Conservation (phyloP, 73 alveolate genomes). For the Paramecium bursaria region DNA sequence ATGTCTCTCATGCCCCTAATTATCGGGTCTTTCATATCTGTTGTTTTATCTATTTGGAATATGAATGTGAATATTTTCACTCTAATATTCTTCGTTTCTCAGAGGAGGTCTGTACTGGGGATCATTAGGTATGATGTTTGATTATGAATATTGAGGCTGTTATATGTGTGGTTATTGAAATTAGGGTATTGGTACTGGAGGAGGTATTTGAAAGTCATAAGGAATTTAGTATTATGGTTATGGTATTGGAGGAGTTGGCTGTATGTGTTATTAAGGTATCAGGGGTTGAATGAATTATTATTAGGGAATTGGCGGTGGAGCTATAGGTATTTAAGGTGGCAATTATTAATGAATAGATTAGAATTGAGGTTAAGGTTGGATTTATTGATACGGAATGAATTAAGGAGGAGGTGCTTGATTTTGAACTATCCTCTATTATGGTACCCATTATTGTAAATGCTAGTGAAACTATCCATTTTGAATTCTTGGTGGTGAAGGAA, state of each 20-base stretch:
- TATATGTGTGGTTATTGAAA: background rate
- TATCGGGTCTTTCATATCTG: no score
- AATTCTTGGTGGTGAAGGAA: background rate
- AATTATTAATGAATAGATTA: no score
- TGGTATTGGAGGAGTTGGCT: background rate
- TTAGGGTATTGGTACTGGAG: background rate
- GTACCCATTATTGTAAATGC: no score
- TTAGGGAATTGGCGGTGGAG: constrained; percentile 47
- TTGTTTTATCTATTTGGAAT: no score
- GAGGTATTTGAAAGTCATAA: background rate
- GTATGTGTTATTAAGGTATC: background rate
- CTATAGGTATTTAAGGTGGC: constrained; percentile 27
- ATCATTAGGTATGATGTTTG: no score
- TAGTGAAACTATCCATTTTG: no score
- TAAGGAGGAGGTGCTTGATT: background rate
- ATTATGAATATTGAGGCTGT: no score
- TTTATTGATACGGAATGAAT: background rate
- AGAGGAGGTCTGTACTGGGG: no score
- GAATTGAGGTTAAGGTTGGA: background rate
- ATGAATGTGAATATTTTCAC: no score
- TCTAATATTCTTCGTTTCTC: no score
- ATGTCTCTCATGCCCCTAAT: no score
- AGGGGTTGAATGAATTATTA: constrained; percentile 13
- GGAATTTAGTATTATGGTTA: background rate
- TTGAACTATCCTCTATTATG: no score